Percentiles rank a stretch among this genome's conserved stretches.
Evolutionary conservation across 805 yeast genomes (phyloP).

Genomic region (Ogataea naganishii): DNA sequence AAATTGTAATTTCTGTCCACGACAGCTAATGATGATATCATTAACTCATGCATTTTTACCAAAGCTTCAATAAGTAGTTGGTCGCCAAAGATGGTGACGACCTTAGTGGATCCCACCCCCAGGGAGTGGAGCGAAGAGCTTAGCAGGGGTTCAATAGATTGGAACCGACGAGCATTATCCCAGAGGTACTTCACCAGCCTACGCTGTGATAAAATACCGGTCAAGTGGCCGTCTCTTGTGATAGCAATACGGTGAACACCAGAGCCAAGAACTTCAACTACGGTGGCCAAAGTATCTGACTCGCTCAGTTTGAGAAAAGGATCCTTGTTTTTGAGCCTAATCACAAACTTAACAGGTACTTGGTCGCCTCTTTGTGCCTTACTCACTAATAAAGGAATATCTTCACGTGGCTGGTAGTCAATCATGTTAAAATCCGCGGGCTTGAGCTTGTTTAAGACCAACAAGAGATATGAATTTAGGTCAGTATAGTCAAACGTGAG

Average conservation of each 20-base stretch:
- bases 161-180: slow-evolving; percentile 88
- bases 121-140: slow-evolving; percentile 62
- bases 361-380: slow-evolving; percentile 82
- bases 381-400: slow-evolving; percentile 32
- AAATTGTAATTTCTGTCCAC: slow-evolving; percentile 70
- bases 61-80: slow-evolving; percentile 82
- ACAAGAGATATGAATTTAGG: slow-evolving; percentile 73
- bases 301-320: slow-evolving; percentile 78
- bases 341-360: slow-evolving; percentile 86
- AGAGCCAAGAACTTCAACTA: slow-evolving; percentile 81
- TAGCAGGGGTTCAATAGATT: slow-evolving; percentile 67
- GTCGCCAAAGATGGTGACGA: slow-evolving; percentile 80
- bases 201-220: slow-evolving; percentile 88
- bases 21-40: slow-evolving; percentile 88
- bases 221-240: slow-evolving; percentile 42
- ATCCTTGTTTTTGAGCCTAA: slow-evolving; percentile 77
- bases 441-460: slow-evolving; percentile 68
- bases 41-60: slow-evolving; percentile 71
- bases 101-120: slow-evolving; percentile 63
- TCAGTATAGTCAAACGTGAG: slow-evolving; percentile 89
- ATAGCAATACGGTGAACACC: slow-evolving; percentile 95
- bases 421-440: slow-evolving; percentile 27
- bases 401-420: slow-evolving; percentile 25
- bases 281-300: slow-evolving; percentile 57
- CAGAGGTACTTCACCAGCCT: slow-evolving; percentile 77